These are phyloP conservation scores for Chionographis japonica DNA, from an alignment of 106 monocot species.

Conservation along the genomic window DNA sequence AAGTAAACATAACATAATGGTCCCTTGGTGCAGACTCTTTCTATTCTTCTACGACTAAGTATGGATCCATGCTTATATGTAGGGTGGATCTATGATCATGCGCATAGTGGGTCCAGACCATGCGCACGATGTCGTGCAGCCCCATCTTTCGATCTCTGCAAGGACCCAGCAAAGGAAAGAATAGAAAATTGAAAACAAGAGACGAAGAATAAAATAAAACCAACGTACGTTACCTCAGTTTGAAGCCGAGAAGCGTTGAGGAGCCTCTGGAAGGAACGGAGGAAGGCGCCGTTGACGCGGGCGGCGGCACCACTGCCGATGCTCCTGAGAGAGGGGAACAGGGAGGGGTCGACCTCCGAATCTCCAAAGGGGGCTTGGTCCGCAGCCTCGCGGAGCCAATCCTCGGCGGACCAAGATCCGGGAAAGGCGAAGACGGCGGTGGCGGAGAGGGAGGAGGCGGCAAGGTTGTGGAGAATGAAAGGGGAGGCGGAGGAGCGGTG, in stretches of 20 bases:
- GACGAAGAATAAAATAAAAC: background rate
- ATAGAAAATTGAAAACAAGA: background rate
- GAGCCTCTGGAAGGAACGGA: constrained; percentile 28
- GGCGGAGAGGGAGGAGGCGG: constrained; percentile 16
- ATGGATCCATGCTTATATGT: no score
- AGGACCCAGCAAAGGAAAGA: background rate
- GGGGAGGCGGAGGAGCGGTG: constrained; percentile 13
- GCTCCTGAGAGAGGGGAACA: constrained; percentile 50
- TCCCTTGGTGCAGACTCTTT: no score
- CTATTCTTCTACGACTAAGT: no score
- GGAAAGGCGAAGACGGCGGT: constrained; percentile 38
- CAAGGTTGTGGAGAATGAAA: constrained; percentile 17
- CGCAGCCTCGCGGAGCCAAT: constrained; percentile 22
- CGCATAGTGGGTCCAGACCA: no score
- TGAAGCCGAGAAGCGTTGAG: constrained; percentile 19
- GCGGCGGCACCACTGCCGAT: constrained; percentile 22
- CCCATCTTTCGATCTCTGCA: background rate
- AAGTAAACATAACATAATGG: no score
- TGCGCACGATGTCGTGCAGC: no score
- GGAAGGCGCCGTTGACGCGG: constrained; percentile 33
- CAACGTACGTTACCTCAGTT: constrained; percentile 19
- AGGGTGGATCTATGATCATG: no score
- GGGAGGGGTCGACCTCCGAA: constrained; percentile 20
- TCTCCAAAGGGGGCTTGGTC: constrained; percentile 30
- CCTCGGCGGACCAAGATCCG: constrained; percentile 39